Percentiles rank a stretch among this genome's conserved stretches.
Evolutionary conservation across 352 stramenopile species (phyloP).

Genomic region (Phytophthora capsici): DNA sequence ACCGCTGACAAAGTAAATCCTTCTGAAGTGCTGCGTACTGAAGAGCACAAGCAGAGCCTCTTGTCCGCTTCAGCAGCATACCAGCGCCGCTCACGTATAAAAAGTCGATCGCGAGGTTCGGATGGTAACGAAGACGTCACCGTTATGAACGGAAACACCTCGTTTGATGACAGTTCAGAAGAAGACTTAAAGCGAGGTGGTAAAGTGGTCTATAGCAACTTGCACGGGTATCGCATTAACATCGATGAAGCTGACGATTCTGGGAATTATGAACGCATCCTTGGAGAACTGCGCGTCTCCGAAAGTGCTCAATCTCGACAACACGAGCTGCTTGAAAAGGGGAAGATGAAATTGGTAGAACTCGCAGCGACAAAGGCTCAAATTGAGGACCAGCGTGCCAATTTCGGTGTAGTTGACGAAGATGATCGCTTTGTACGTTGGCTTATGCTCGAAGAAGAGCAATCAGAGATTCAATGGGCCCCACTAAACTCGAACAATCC

Average conservation of each 20-base stretch:
- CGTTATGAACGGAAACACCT: neutral
- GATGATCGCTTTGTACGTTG: constrained; percentile 56
- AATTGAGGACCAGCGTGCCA: constrained; percentile 65
- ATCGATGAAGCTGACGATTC: constrained; percentile 68
- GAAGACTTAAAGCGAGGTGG: constrained; percentile 9
- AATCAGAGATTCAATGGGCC: constrained; percentile 57
- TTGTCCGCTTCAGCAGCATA: constrained; percentile 35
- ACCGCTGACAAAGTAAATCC: constrained; percentile 42
- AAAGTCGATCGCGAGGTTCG: neutral
- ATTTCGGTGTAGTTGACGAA: constrained; percentile 39
- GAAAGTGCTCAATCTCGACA: constrained; percentile 45
- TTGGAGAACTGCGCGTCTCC: constrained; percentile 66
- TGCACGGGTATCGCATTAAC: constrained; percentile 80
- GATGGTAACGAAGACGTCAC: neutral
- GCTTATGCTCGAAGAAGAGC: constrained; percentile 49
- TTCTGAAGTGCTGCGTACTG: constrained; percentile 33
- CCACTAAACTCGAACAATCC: constrained; percentile 56
- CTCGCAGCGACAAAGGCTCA: constrained; percentile 30
- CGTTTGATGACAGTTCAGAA: constrained; percentile 15
- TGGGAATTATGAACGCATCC: constrained; percentile 76
- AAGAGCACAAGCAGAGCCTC: constrained; percentile 50
- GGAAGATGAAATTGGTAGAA: constrained; percentile 34
- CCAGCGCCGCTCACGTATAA: constrained; percentile 18
- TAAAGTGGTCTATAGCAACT: constrained; percentile 76
- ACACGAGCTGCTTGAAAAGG: constrained; percentile 33